Evolutionary conservation across 257 asterid species (phyloP).

Genomic region (Prunella vulgaris): DNA sequence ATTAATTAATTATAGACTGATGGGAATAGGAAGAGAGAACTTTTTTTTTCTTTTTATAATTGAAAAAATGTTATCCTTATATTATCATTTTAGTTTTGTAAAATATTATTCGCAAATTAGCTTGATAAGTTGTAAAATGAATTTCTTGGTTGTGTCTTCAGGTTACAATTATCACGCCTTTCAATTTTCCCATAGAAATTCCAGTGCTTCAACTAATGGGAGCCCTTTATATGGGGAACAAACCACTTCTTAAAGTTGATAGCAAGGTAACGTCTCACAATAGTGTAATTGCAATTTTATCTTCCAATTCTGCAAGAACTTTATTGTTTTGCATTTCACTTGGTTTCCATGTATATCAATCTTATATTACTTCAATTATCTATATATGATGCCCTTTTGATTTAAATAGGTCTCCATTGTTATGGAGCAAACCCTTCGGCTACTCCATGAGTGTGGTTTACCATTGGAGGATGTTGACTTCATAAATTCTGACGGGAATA

Average conservation of each 20-base stretch:
- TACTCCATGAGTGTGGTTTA: slow-evolving; percentile 90
- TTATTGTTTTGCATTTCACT: not conserved
- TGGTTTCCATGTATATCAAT: not conserved
- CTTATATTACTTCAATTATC: not conserved
- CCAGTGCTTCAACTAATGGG: slow-evolving; percentile 98
- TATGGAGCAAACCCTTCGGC: slow-evolving; percentile 89
- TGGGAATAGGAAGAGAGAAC: not conserved
- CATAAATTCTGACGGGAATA: slow-evolving; percentile 81
- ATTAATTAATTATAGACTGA: not conserved
- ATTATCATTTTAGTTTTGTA: not conserved
- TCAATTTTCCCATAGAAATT: slow-evolving; percentile 94
- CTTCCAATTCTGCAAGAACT: not conserved
- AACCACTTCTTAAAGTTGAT: slow-evolving; percentile 90
- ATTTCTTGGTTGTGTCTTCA: slow-evolving; percentile 8
- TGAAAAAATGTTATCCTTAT: too few relatives aligned
- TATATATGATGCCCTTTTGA: not conserved
- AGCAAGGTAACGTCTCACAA: slow-evolving; percentile 61
- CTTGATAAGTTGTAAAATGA: not conserved
- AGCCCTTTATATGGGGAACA: slow-evolving; percentile 97
- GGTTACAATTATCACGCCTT: slow-evolving; percentile 91
- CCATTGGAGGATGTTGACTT: slow-evolving; percentile 84
- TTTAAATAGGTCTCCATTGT: slow-evolving; percentile 70
- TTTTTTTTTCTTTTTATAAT: too few relatives aligned
- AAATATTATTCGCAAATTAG: not conserved
- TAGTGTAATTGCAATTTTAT: not conserved